Base-by-base conservation (phyloP, 2,329 filamentous ascomycete genomes). In the Neonectria punicea region DNA sequence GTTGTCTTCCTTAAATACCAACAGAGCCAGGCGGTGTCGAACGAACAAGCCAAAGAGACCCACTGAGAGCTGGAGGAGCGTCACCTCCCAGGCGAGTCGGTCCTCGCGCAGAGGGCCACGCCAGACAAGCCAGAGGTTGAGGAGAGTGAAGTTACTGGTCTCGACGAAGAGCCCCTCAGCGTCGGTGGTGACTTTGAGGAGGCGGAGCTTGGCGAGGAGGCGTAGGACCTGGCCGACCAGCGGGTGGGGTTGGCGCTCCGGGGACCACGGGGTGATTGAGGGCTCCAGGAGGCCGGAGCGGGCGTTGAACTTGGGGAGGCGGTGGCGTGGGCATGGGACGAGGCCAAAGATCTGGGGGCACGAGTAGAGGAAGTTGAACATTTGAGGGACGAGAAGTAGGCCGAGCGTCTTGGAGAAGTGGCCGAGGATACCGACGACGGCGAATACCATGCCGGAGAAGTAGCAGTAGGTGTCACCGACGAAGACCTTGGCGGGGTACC, bases 381-480 rank as follows among this genome's bases (percentile, higher is more conserved):
- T 92, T 81, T 99, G 96, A 14, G 96, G 96, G 43, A 97, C 86
- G 71, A 99, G 91, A 9, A 99, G 86, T 55, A 99, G 87, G 61
- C 97, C 87, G 50, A 99, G 86, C 1, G 96, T 99, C 82, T 99
- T 99, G 83, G 93, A 97, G 83, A 99, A 99, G 82, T 99, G 96
- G 25, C 96, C 96, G 57, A 98, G 86, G 75, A 99, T 98, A 68
- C 93, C 94, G 70, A 98, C 96, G 49, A 98, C 94, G 58, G 95
- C 96, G 78, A 99, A 99, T 43, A 98, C 93, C 94, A 99, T 99
- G 71, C 96, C 96, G 1, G 96, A 96, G 80, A 99, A 98, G 82
- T 99, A 99, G 86, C 96, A 99, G 86, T 98, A 99, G 4, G 96
- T 99, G 80, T 99, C 96, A 61, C 96, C 96, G 10, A 98, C 95